Percentiles rank a stretch among this genome's conserved stretches.
phyloP scores from a whole-genome alignment of 2,329 filamentous ascomycete species.

The Trichoderma guizhouense region DNA sequence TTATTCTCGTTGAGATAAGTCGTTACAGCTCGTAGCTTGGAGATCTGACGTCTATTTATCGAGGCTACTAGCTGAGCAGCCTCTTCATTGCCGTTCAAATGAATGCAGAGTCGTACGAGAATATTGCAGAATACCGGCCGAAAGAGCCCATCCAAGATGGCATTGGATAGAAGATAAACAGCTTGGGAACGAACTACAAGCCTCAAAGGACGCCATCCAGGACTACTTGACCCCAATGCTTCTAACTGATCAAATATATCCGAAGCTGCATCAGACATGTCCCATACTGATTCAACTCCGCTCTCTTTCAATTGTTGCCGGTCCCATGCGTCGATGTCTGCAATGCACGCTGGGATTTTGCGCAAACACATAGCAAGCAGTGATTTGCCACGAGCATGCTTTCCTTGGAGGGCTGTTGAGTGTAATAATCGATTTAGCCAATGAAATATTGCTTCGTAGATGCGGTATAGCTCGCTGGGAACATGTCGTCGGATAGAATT shows the following conservation, averaged over 20 bases:
- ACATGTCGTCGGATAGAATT: slow-evolving; percentile 25
- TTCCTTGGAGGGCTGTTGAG: slow-evolving; percentile 24
- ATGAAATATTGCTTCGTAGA: slow-evolving; percentile 34
- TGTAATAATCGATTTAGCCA: slow-evolving; percentile 32
- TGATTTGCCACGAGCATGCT: slow-evolving; percentile 30
- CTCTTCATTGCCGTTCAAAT: slow-evolving; percentile 28
- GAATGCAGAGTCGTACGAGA: slow-evolving; percentile 30
- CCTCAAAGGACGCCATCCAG: slow-evolving; percentile 35
- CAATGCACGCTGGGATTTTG: slow-evolving; percentile 29
- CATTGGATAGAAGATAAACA: slow-evolving; percentile 28
- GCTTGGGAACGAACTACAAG: slow-evolving; percentile 34
- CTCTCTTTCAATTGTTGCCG: slow-evolving; percentile 23
- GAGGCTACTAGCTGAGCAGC: slow-evolving; percentile 27
- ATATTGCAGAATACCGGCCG: slow-evolving; percentile 28
- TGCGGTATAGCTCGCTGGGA: slow-evolving; percentile 27
- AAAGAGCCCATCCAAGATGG: slow-evolving; percentile 32
- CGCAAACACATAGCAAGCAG: slow-evolving; percentile 38
- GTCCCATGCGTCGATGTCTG: slow-evolving; percentile 36
- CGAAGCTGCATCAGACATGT: slow-evolving; percentile 26
- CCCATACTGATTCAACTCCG: slow-evolving; percentile 28
- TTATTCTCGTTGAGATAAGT: slow-evolving; percentile 22
- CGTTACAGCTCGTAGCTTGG: slow-evolving; percentile 20
- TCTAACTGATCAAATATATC: slow-evolving; percentile 37
- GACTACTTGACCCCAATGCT: slow-evolving; percentile 26
- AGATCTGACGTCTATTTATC: slow-evolving; percentile 18